phyloP scores from a whole-genome alignment of 2,329 filamentous ascomycete species.

The Colletotrichum sp. region DNA sequence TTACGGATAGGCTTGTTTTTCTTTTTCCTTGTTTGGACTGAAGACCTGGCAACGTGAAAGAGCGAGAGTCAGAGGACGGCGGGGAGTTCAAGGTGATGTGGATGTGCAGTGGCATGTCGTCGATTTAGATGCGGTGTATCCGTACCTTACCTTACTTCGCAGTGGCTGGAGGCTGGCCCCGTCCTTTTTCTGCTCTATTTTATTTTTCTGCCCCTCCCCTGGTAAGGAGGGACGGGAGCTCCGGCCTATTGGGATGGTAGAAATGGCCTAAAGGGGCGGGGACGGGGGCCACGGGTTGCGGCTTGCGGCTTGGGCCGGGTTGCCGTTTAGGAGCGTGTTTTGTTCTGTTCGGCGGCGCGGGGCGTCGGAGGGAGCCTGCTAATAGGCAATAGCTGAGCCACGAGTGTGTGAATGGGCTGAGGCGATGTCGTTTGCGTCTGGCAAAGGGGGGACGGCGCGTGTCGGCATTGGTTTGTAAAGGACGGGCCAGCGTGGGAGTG shows the following conservation, averaged over 20 bases:
- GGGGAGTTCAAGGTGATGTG: neutral
- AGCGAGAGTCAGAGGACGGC: neutral
- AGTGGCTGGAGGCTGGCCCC: neutral
- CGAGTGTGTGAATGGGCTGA: neutral
- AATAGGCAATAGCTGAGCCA: neutral
- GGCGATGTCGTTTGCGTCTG: neutral
- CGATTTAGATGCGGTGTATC: neutral
- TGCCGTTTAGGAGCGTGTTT: neutral
- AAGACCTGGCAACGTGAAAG: neutral
- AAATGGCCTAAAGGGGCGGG: neutral
- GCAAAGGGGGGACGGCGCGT: neutral
- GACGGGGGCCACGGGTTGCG: constrained; percentile 8
- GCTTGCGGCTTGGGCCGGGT: constrained; percentile 19
- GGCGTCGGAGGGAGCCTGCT: neutral
- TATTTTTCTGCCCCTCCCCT: neutral
- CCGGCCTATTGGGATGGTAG: neutral
- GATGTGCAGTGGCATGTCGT: neutral
- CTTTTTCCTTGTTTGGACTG: neutral
- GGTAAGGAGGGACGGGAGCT: neutral
- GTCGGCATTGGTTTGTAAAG: neutral
- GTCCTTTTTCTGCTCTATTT: neutral
- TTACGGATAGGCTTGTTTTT: neutral
- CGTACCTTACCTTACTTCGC: neutral
- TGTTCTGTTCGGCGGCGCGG: neutral
- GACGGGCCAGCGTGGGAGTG: neutral